Evolutionary conservation across 169 alveolate species (phyloP).

Genomic region (Ichthyophthirius multifiliis): DNA sequence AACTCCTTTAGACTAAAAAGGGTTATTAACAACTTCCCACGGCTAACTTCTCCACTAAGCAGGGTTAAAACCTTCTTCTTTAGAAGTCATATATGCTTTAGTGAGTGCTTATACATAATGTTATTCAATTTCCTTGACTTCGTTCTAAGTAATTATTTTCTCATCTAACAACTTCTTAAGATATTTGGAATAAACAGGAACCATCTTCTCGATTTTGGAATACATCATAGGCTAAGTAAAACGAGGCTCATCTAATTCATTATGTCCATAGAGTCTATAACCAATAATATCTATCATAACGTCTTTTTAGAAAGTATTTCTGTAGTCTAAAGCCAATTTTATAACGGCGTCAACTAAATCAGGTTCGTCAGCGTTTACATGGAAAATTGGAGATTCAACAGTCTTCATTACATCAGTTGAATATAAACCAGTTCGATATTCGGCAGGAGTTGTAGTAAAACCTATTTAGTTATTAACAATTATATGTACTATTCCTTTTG

Average conservation of each 20-base stretch:
- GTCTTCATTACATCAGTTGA: conserved; percentile 91
- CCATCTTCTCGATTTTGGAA: conserved; percentile 79
- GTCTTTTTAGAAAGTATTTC: conserved; percentile 86
- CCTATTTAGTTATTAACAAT: conserved; percentile 95
- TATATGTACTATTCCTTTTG: conserved; percentile 90
- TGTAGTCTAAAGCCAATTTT: conserved; percentile 89
- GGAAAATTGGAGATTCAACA: conserved; percentile 91
- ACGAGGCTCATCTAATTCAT: conserved; percentile 93
- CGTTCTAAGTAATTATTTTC: conserved; percentile 78
- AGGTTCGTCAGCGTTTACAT: conserved; percentile 93
- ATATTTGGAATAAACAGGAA: conserved; percentile 80
- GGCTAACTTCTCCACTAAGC: neutral
- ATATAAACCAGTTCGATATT: conserved; percentile 87
- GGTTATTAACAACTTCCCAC: conserved; percentile 3
- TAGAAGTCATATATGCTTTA: neutral
- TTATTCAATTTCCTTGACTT: conserved; percentile 65
- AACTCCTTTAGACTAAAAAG: neutral
- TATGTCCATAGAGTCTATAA: conserved; percentile 92
- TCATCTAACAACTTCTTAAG: conserved; percentile 72
- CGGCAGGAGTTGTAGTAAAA: conserved; percentile 92
- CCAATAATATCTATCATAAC: conserved; percentile 93
- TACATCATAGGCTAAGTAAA: conserved; percentile 95
- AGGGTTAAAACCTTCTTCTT: neutral
- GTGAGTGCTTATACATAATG: conserved; percentile 57
- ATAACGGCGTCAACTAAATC: conserved; percentile 89